A percentile compares a stretch with the other conserved stretches of the same genome.
Evolutionary conservation across 352 stramenopile species (phyloP).

Genomic region (Globisporangium radiosum): DNA sequence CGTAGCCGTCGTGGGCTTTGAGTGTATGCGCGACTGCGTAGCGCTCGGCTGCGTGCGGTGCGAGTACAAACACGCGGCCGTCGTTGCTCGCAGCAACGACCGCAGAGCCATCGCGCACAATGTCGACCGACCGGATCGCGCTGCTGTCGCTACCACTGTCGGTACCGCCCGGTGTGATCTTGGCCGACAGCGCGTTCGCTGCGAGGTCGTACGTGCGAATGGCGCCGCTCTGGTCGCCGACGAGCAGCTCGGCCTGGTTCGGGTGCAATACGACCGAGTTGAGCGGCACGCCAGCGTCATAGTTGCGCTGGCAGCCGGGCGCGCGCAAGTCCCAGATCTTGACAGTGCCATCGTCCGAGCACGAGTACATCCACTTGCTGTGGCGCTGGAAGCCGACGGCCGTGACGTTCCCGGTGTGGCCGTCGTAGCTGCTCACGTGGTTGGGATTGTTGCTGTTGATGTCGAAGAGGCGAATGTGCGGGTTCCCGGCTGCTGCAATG

Average conservation of each 20-base stretch:
- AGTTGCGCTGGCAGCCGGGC: constrained; percentile 82
- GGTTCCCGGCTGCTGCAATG: constrained; percentile 95
- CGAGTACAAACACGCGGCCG: constrained; percentile 93
- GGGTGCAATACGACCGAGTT: constrained; percentile 95
- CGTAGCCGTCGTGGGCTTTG: constrained; percentile 88
- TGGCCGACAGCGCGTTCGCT: constrained; percentile 59
- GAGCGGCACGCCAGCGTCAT: constrained; percentile 83
- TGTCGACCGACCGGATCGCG: constrained; percentile 89
- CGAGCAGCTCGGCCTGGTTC: constrained; percentile 89
- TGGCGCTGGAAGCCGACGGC: constrained; percentile 96
- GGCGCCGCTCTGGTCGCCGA: constrained; percentile 90
- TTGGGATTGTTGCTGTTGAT: constrained; percentile 95
- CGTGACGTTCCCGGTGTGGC: constrained; percentile 96
- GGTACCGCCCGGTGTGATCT: constrained; percentile 63
- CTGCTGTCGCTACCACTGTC: constrained; percentile 37
- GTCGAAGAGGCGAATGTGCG: constrained; percentile 96
- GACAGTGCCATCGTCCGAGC: constrained; percentile 94
- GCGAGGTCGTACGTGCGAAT: constrained; percentile 91
- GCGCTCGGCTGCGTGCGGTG: constrained; percentile 44
- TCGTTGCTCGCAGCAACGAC: constrained; percentile 93
- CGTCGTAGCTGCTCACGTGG: constrained; percentile 94
- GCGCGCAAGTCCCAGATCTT: constrained; percentile 94
- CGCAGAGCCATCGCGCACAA: constrained; percentile 89
- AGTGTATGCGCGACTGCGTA: constrained; percentile 67
- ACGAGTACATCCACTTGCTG: constrained; percentile 96